These are phyloP conservation scores for Diplosphaera chodatii DNA, from an alignment of 139 green algal species.

Conservation along the genomic window DNA sequence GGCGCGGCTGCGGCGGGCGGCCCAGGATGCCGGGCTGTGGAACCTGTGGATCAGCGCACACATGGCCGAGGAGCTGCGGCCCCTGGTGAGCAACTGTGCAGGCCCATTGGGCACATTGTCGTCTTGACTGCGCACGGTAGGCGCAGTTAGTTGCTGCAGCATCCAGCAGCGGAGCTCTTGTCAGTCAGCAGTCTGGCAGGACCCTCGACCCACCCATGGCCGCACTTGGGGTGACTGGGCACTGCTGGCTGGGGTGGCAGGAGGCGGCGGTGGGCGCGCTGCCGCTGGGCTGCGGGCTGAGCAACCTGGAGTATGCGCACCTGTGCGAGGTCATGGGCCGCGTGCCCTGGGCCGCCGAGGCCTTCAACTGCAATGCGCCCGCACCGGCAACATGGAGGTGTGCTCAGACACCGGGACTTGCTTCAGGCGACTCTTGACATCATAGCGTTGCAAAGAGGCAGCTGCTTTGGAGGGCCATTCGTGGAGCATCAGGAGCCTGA, in stretches of 20 bases:
- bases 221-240: too few relatives aligned
- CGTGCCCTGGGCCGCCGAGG: slow-evolving; percentile 76
- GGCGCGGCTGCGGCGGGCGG: slow-evolving; percentile 80
- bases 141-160: too few relatives aligned
- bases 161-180: too few relatives aligned
- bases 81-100: slow-evolving; percentile 6
- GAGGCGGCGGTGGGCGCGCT: slow-evolving; percentile 8
- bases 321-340: slow-evolving; percentile 58
- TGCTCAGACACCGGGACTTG: slow-evolving; percentile 14
- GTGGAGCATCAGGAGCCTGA: too few relatives aligned
- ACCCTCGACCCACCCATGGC: too few relatives aligned
- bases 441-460: too few relatives aligned
- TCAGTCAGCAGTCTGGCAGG: too few relatives aligned
- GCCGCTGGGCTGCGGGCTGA: slow-evolving; percentile 73
- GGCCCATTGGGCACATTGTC: too few relatives aligned
- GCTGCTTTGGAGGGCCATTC: too few relatives aligned
- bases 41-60: slow-evolving; percentile 91
- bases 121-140: too few relatives aligned
- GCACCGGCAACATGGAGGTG: slow-evolving; percentile 99
- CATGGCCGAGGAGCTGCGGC: slow-evolving; percentile 27
- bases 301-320: slow-evolving; percentile 90
- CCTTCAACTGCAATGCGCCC: slow-evolving; percentile 98
- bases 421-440: too few relatives aligned
- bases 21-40: slow-evolving; percentile 77
- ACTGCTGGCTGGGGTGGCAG: too few relatives aligned